Evolutionary conservation across 2,329 filamentous ascomycete genomes (phyloP).

Genomic region (Fusarium caatingaense): DNA sequence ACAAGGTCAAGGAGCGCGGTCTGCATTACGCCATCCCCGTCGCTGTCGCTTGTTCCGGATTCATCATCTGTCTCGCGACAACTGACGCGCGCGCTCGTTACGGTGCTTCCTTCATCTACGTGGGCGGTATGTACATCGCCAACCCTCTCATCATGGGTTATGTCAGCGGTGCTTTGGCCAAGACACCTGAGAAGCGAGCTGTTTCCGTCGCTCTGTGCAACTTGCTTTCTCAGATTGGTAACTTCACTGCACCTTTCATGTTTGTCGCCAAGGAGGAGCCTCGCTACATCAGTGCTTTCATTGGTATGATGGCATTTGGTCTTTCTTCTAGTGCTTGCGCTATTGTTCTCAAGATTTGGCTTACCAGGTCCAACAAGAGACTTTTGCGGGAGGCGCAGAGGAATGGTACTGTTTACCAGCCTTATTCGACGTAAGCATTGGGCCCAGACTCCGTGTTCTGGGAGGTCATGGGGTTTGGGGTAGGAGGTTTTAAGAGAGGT

Average conservation of each 20-base stretch:
- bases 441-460: background rate
- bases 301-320: conserved; percentile 23
- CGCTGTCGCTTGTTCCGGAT: conserved; percentile 1
- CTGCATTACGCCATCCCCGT: conserved; percentile 15
- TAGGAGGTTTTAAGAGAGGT: background rate
- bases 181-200: conserved; percentile 11
- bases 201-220: conserved; percentile 17
- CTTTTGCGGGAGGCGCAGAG: conserved; percentile 13
- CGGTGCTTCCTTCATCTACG: conserved; percentile 12
- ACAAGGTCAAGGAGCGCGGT: conserved; percentile 22
- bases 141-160: conserved; percentile 25
- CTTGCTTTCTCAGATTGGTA: conserved; percentile 11
- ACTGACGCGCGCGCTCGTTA: conserved; percentile 10
- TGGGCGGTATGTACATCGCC: conserved; percentile 16
- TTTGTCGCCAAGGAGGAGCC: conserved; percentile 16
- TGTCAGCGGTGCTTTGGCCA: conserved; percentile 18
- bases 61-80: conserved; percentile 4
- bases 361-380: conserved; percentile 13
- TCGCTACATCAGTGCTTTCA: conserved; percentile 22
- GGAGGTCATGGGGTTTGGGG: too few relatives aligned
- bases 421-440: conserved; percentile 7
- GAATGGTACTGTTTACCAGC: conserved; percentile 18
- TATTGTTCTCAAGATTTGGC: conserved; percentile 16
- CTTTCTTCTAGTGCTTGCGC: conserved; percentile 6
- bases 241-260: conserved; percentile 24